These are phyloP conservation scores for Lithospermum erythrorhizon DNA, from an alignment of 257 asterid genomes.

Conservation along the genomic window DNA sequence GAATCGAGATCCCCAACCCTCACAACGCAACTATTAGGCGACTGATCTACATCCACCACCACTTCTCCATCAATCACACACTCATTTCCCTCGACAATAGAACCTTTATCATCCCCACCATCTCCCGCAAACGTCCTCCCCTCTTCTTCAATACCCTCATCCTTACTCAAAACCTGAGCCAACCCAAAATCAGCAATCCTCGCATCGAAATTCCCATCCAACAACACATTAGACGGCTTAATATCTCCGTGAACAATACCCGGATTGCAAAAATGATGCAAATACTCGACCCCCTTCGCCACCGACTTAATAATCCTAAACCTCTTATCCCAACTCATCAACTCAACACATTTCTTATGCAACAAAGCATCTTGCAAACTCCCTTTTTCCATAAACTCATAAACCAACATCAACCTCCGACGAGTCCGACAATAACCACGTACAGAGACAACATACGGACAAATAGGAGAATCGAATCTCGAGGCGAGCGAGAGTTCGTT, in stretches of 20 bases:
- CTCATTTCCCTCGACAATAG: constrained; percentile 4
- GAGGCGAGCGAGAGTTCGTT: constrained; percentile 66
- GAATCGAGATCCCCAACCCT: constrained; percentile 28
- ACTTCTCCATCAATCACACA: constrained; percentile 48
- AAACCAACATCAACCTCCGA: constrained; percentile 49
- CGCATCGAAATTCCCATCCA: constrained; percentile 65
- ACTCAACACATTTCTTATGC: constrained; percentile 59
- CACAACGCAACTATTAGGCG: no score
- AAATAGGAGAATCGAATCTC: constrained; percentile 41
- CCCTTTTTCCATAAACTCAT: constrained; percentile 79
- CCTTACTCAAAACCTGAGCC: constrained; percentile 51
- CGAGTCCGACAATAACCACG: constrained; percentile 84
- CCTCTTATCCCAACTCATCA: constrained; percentile 66
- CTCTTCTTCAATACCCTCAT: constrained; percentile 27
- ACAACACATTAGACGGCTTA: constrained; percentile 72
- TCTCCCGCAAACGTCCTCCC: constrained; percentile 11
- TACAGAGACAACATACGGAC: constrained; percentile 58
- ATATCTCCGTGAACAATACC: constrained; percentile 77
- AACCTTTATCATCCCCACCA: constrained; percentile 35
- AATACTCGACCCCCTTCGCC: constrained; percentile 66
- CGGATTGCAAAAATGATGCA: constrained; percentile 67
- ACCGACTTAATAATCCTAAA: constrained; percentile 42
- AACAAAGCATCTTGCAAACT: constrained; percentile 73
- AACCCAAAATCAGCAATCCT: constrained; percentile 88
- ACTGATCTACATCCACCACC: constrained; percentile 53